Conservation (phyloP, 208 protist species). For the Trichomonas gallinae region DNA sequence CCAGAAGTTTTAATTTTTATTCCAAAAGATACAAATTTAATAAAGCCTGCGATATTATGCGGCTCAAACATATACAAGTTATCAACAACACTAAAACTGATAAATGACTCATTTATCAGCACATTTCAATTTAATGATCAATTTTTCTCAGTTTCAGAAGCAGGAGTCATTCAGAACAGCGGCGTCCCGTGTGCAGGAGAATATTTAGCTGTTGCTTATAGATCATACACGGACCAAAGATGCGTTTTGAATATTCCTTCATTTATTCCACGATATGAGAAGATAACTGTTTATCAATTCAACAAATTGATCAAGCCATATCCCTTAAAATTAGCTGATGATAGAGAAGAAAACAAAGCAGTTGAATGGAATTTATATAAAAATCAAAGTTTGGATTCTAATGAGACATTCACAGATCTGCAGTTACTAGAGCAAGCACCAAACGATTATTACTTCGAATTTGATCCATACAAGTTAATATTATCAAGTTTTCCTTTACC, state of each 20-base stretch:
- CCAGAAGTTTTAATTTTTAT: background rate
- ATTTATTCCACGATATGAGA: background rate
- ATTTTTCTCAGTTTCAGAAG: background rate
- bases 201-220: background rate
- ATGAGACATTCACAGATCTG: background rate
- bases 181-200: background rate
- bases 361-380: background rate
- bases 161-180: background rate
- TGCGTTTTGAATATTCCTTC: background rate
- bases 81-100: background rate
- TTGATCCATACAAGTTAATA: background rate
- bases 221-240: background rate
- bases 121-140: background rate
- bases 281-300: background rate
- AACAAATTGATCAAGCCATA: no score
- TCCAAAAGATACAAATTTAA: background rate
- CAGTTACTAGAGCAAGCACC: background rate
- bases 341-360: background rate
- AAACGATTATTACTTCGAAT: background rate
- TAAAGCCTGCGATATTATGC: background rate
- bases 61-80: background rate
- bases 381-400: background rate
- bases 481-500: background rate
- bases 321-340: background rate
- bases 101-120: background rate